A percentile compares a stretch with the other conserved stretches of the same genome.
phyloP scores from a whole-genome alignment of 371 early-diverging fungal species.

The Encephalitozoon hellem region DNA sequence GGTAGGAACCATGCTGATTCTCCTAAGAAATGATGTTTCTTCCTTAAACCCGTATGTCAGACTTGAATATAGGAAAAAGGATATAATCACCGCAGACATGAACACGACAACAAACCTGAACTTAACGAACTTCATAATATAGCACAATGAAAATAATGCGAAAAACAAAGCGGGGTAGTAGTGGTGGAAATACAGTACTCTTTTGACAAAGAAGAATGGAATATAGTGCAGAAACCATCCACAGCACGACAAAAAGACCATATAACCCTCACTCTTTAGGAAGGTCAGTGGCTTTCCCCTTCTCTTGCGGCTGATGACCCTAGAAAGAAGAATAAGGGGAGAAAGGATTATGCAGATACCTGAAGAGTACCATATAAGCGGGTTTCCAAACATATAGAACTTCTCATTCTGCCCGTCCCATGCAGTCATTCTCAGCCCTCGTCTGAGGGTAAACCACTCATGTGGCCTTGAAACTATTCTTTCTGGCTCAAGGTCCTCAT shows the following conservation, averaged over 20 bases:
- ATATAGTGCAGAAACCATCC: slow-evolving; percentile 82
- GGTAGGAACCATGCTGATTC: slow-evolving; percentile 31
- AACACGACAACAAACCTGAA: slow-evolving; percentile 9
- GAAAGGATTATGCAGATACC: slow-evolving; percentile 64
- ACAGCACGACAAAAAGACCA: slow-evolving; percentile 63
- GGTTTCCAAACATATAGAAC: slow-evolving; percentile 87
- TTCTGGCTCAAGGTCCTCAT: slow-evolving; percentile 80
- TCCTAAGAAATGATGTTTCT: not conserved
- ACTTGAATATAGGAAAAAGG: slow-evolving; percentile 35
- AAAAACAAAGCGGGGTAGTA: slow-evolving; percentile 90
- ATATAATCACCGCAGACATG: not conserved
- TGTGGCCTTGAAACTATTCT: slow-evolving; percentile 72
- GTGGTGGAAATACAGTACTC: slow-evolving; percentile 89
- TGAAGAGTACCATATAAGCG: slow-evolving; percentile 81
- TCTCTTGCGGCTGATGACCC: slow-evolving; percentile 12
- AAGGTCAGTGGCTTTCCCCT: slow-evolving; percentile 17
- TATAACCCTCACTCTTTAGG: not conserved
- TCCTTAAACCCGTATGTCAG: slow-evolving; percentile 50
- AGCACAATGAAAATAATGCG: slow-evolving; percentile 62
- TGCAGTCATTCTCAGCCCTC: slow-evolving; percentile 87
- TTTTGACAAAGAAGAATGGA: slow-evolving; percentile 81
- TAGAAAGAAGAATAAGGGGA: slow-evolving; percentile 28
- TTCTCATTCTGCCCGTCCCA: slow-evolving; percentile 81
- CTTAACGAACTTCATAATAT: not conserved
- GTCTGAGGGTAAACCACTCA: slow-evolving; percentile 81